A percentile compares a stretch with the other conserved stretches of the same genome.
phyloP scores from a whole-genome alignment of 1,284 basidiomycete species.

The Ceratorhiza oryzae-sativae region DNA sequence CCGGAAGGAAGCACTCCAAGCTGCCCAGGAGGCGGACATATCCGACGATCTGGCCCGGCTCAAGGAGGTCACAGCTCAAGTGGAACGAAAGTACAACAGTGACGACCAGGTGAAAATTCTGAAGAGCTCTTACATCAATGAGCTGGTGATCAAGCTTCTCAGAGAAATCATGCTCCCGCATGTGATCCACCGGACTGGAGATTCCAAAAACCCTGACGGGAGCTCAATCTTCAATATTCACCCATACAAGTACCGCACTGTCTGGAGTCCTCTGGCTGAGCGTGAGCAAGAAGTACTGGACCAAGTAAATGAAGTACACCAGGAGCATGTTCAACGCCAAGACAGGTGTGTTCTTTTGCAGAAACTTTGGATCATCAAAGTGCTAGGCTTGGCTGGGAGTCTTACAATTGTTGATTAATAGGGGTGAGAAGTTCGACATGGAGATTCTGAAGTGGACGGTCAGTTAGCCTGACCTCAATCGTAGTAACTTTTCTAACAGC shows the following conservation, averaged over 20 bases:
- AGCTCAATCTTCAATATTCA: too few relatives aligned
- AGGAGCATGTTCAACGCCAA: neutral
- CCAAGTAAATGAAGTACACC: too few relatives aligned
- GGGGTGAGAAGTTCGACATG: neutral
- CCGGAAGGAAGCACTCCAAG: neutral
- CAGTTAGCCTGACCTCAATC: neutral
- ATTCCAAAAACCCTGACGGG: neutral
- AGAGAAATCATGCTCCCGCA: neutral
- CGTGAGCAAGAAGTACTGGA: too few relatives aligned
- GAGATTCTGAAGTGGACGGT: neutral
- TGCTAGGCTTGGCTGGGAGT: too few relatives aligned
- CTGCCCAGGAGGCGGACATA: neutral
- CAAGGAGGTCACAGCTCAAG: neutral
- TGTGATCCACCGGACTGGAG: constrained; percentile 4
- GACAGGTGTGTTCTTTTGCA: neutral
- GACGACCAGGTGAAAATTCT: constrained; percentile 19
- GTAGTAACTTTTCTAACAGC: neutral
- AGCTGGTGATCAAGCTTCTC: neutral
- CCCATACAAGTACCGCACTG: too few relatives aligned
- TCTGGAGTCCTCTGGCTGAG: too few relatives aligned
- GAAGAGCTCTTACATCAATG: neutral
- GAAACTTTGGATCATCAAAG: neutral
- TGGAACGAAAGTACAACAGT: neutral
- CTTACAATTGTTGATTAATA: neutral
- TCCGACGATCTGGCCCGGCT: too few relatives aligned